phyloP scores from a whole-genome alignment of 2,329 filamentous ascomycete species.

The Microdochium bolleyi region DNA sequence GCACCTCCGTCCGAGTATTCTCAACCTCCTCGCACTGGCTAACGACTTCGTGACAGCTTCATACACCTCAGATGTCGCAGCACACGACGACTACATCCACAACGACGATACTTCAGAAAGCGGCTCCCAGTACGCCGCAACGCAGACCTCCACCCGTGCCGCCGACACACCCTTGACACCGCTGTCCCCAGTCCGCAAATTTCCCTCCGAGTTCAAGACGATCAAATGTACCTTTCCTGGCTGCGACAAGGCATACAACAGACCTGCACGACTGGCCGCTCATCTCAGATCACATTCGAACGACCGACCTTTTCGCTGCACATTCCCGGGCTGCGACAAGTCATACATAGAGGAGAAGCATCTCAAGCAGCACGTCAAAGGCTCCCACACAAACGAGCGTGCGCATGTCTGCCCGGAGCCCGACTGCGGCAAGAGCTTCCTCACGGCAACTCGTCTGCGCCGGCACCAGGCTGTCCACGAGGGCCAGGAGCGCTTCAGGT shows the following conservation, averaged over 20 bases:
- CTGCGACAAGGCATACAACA: slow-evolving; percentile 81
- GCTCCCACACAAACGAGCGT: slow-evolving; percentile 65
- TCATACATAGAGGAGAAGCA: slow-evolving; percentile 82
- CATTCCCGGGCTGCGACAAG: slow-evolving; percentile 65
- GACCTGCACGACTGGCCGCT: slow-evolving; percentile 69
- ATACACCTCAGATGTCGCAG: not conserved
- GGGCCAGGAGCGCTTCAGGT: slow-evolving; percentile 67
- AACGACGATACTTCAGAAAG: slow-evolving; percentile 3
- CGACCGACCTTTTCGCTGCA: slow-evolving; percentile 71
- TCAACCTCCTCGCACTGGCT: not conserved
- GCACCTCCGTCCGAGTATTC: not conserved
- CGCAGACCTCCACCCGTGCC: slow-evolving; percentile 6
- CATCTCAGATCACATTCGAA: slow-evolving; percentile 82
- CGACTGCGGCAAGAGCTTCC: slow-evolving; percentile 72
- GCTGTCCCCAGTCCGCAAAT: slow-evolving; percentile 42
- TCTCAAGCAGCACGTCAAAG: slow-evolving; percentile 76
- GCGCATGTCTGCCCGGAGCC: slow-evolving; percentile 64
- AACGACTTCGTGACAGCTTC: not conserved
- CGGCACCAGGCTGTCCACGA: slow-evolving; percentile 74
- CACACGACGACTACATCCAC: slow-evolving; percentile 13
- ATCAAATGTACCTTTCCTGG: slow-evolving; percentile 65
- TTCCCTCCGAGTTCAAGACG: slow-evolving; percentile 68
- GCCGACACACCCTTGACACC: slow-evolving; percentile 39
- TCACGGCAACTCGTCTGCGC: slow-evolving; percentile 69
- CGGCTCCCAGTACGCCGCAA: slow-evolving; percentile 8